These are phyloP conservation scores for Rhodomyrtus psidioides DNA, from an alignment of 441 rosid species.

Conservation along the genomic window DNA sequence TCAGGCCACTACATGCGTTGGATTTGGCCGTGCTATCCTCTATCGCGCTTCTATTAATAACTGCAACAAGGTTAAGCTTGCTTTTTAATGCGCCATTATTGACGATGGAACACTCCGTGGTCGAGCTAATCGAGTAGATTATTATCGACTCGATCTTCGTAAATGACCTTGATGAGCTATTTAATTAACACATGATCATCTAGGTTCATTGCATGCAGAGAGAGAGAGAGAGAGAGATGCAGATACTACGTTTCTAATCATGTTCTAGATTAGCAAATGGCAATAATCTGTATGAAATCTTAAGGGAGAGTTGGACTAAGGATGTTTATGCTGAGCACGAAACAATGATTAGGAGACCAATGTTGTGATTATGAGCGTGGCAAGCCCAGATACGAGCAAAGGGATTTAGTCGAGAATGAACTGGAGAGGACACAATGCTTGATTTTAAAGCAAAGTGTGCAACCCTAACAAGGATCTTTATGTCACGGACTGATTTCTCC, in stretches of 20 bases:
- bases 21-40: background rate
- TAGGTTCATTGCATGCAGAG: background rate
- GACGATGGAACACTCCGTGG: background rate
- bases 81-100: background rate
- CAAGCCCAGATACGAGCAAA: background rate
- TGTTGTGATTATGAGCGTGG: background rate
- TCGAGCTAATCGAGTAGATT: background rate
- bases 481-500: no score
- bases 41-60: background rate
- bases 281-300: background rate
- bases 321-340: background rate
- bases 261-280: background rate
- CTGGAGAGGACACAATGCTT: background rate
- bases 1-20: background rate
- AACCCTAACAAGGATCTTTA: no score
- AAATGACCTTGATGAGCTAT: background rate
- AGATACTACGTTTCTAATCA: background rate
- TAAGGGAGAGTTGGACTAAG: background rate
- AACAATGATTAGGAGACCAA: background rate
- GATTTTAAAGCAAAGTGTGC: background rate
- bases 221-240: background rate
- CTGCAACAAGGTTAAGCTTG: background rate
- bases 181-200: background rate
- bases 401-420: background rate
- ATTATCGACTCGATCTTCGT: background rate